Evolutionary conservation across 805 yeast species (phyloP).

Genomic region (Candida wancherniae): DNA sequence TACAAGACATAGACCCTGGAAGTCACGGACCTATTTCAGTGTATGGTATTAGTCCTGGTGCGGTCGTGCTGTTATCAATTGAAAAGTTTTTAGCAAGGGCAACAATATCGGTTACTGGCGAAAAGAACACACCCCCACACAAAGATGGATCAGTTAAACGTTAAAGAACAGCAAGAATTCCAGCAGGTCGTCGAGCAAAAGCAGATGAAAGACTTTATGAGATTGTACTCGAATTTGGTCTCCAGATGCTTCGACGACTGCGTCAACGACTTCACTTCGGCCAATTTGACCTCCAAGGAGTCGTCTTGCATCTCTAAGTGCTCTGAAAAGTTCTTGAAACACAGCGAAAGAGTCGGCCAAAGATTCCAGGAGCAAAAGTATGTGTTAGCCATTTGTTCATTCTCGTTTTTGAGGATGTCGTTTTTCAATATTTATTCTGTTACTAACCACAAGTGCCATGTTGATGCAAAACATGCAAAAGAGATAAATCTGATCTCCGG

Average conservation of each 20-base stretch:
- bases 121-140: not conserved
- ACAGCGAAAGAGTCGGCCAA: slow-evolving; percentile 96
- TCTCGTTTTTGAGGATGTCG: not conserved
- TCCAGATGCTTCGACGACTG: slow-evolving; percentile 97
- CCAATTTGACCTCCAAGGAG: slow-evolving; percentile 80
- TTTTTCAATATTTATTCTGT: slow-evolving; percentile 15
- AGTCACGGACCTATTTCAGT: too few species aligned
- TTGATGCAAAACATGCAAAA: slow-evolving; percentile 62
- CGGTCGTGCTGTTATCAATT: slow-evolving; percentile 11
- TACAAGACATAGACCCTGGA: too few species aligned
- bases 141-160: slow-evolving; percentile 89
- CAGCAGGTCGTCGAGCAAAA: slow-evolving; percentile 93
- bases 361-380: slow-evolving; percentile 97
- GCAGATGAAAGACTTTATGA: slow-evolving; percentile 99
- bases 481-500: too few species aligned
- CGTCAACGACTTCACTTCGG: slow-evolving; percentile 96
- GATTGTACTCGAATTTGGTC: slow-evolving; percentile 87
- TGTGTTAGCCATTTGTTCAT: slow-evolving; percentile 14
- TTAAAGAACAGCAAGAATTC: slow-evolving; percentile 94
- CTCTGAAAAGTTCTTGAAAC: slow-evolving; percentile 96
- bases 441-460: slow-evolving; percentile 46
- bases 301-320: slow-evolving; percentile 83
- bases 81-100: slow-evolving; percentile 14
- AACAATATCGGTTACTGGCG: slow-evolving; percentile 2
- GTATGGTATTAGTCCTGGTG: too few species aligned